A percentile compares a stretch with the other conserved stretches of the same genome.
phyloP scores from a whole-genome alignment of 257 asterid genomes.

The Lycium ferocissimum region DNA sequence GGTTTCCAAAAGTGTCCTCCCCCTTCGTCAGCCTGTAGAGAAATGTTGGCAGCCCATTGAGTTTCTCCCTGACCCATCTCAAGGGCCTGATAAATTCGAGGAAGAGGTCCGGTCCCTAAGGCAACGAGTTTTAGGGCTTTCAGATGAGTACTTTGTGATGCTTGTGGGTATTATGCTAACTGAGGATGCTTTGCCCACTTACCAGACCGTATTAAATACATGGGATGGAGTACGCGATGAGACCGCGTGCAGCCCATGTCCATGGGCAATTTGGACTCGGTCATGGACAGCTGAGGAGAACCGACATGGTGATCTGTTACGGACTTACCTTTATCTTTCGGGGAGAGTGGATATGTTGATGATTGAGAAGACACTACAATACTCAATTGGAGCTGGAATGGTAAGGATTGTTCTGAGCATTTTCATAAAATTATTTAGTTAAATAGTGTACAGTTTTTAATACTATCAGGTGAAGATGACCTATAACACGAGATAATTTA shows the following conservation, averaged over 20 bases:
- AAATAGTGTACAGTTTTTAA: not conserved
- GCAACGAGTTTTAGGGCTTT: slow-evolving; percentile 30
- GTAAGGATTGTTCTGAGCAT: slow-evolving; percentile 6
- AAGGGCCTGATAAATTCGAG: slow-evolving; percentile 12
- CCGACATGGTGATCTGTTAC: slow-evolving; percentile 47
- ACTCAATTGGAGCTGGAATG: slow-evolving; percentile 50
- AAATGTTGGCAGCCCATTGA: slow-evolving; percentile 54
- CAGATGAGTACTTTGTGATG: slow-evolving; percentile 49
- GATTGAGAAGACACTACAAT: slow-evolving; percentile 50
- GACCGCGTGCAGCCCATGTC: slow-evolving; percentile 45
- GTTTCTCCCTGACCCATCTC: slow-evolving; percentile 47
- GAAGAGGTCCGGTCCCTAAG: slow-evolving; percentile 45
- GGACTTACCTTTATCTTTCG: slow-evolving; percentile 47
- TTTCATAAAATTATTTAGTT: not conserved
- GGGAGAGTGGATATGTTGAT: slow-evolving; percentile 52
- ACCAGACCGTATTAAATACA: slow-evolving; percentile 37
- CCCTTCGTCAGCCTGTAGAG: slow-evolving; percentile 47
- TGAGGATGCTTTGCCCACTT: slow-evolving; percentile 50
- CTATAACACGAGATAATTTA: not conserved
- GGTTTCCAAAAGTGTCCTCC: slow-evolving; percentile 37
- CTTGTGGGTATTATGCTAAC: slow-evolving; percentile 49
- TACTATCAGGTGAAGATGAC: not conserved
- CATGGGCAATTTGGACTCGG: slow-evolving; percentile 53
- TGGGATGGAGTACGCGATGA: slow-evolving; percentile 40
- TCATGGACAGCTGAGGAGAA: slow-evolving; percentile 59